These are phyloP conservation scores for Xerocomus spinulosus DNA, from an alignment of 768 basidiomycete species.

Conservation along the genomic window DNA sequence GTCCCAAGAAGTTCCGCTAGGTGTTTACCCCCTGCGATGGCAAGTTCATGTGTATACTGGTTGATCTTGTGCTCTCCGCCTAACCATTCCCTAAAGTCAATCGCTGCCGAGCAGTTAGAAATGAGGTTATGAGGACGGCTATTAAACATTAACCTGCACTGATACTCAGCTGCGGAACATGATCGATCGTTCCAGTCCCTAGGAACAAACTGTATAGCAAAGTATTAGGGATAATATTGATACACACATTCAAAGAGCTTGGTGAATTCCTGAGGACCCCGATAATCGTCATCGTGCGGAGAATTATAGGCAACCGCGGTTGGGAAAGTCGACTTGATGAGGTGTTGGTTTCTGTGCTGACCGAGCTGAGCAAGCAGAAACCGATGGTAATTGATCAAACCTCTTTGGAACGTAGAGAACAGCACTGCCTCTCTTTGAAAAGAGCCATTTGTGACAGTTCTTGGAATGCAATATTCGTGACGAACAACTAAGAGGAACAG, in stretches of 20 bases:
- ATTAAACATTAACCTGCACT: slow-evolving; percentile 38
- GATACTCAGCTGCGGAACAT: slow-evolving; percentile 49
- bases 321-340: slow-evolving; percentile 56
- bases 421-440: slow-evolving; percentile 60
- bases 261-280: slow-evolving; percentile 37
- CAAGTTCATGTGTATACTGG: slow-evolving; percentile 64
- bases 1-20: slow-evolving; percentile 63
- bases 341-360: slow-evolving; percentile 52
- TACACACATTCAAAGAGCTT: slow-evolving; percentile 47
- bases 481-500: background rate
- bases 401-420: slow-evolving; percentile 69
- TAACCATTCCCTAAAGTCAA: slow-evolving; percentile 67
- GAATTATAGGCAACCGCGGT: slow-evolving; percentile 51
- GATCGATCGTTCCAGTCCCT: slow-evolving; percentile 68
- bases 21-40: slow-evolving; percentile 56
- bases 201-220: background rate
- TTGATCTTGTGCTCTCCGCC: slow-evolving; percentile 75
- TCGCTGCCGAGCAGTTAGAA: slow-evolving; percentile 38
- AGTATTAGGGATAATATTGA: background rate
- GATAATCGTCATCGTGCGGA: slow-evolving; percentile 34
- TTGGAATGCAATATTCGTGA: slow-evolving; percentile 21
- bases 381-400: slow-evolving; percentile 28
- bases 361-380: background rate
- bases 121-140: too few species aligned
- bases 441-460: slow-evolving; percentile 89